phyloP scores from a whole-genome alignment of 331 rosid genomes.

The Arachis monticola region DNA sequence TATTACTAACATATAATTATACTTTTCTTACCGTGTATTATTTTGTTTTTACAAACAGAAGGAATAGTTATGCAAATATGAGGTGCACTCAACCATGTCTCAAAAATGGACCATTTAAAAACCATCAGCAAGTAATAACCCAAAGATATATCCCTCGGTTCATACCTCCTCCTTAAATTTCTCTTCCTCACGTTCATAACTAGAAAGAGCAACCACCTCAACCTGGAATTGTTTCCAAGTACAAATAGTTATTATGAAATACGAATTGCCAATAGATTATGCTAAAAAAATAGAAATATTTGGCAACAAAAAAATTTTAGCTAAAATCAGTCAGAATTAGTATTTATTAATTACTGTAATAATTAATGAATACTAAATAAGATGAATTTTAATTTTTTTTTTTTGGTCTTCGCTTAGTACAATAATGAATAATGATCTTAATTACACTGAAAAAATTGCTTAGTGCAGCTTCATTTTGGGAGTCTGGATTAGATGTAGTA shows the following conservation, averaged over 20 bases:
- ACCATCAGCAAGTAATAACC: slow-evolving; percentile 32
- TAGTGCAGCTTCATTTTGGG: slow-evolving; percentile 77
- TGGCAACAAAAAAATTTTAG: no score
- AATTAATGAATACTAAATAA: no score
- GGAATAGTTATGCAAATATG: not conserved
- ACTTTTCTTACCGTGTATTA: no score
- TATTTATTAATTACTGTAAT: no score
- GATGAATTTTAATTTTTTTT: not conserved
- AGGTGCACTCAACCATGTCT: slow-evolving; percentile 7
- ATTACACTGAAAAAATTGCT: slow-evolving; percentile 83
- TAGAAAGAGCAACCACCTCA: slow-evolving; percentile 88
- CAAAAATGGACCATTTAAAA: not conserved
- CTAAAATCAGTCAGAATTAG: no score
- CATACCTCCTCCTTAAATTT: slow-evolving; percentile 82
- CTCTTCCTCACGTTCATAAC: slow-evolving; percentile 91
- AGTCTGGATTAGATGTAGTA: slow-evolving; percentile 86
- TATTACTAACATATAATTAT: no score
- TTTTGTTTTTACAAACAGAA: not conserved
- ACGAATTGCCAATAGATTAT: not conserved
- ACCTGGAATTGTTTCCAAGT: slow-evolving; percentile 59
- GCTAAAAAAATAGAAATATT: not conserved
- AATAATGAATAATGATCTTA: slow-evolving; percentile 23
- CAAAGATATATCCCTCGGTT: slow-evolving; percentile 3
- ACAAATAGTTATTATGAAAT: slow-evolving; percentile 19
- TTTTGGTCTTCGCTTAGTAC: not conserved